Evolutionary conservation across 352 stramenopile genomes (phyloP).

Genomic region (Elongisporangium prolatum): DNA sequence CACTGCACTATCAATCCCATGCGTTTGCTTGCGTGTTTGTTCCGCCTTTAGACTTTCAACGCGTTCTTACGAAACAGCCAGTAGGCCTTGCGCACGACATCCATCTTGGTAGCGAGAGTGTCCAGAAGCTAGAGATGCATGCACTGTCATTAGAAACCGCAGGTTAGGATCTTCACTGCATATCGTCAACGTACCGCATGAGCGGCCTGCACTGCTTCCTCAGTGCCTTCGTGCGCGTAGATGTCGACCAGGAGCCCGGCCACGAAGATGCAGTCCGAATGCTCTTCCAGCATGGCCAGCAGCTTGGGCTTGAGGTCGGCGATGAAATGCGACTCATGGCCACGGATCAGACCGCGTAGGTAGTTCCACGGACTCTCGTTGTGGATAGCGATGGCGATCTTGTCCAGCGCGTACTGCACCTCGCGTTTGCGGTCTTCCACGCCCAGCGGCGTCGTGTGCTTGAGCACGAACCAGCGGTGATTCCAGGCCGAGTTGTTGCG

Average conservation of each 20-base stretch:
- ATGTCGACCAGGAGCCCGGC: conserved; percentile 72
- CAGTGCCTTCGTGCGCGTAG: conserved; percentile 43
- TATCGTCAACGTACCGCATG: conserved; percentile 27
- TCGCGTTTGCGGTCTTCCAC: conserved; percentile 46
- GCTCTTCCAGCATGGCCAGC: conserved; percentile 24
- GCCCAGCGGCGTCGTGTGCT: conserved; percentile 38
- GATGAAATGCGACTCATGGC: conserved; percentile 41
- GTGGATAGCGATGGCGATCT: conserved; percentile 65
- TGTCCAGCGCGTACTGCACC: conserved; percentile 66
- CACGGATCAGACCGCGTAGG: conserved; percentile 61
- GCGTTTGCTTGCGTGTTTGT: conserved; percentile 12
- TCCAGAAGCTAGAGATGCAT: conserved; percentile 41
- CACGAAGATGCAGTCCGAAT: conserved; percentile 65
- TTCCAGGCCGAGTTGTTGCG: conserved; percentile 97
- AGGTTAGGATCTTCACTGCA: too few species aligned
- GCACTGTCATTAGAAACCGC: not conserved
- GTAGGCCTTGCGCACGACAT: conserved; percentile 66
- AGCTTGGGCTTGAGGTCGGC: conserved; percentile 36
- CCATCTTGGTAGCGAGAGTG: conserved; percentile 68
- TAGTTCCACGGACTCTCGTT: conserved; percentile 94
- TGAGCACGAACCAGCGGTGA: conserved; percentile 83
- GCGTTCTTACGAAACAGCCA: conserved; percentile 63
- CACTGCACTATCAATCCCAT: conserved; percentile 5
- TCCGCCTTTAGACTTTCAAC: conserved; percentile 26
- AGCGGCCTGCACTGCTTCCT: conserved; percentile 31